These are phyloP conservation scores for Yarrowia sp. DNA, from an alignment of 805 yeast species.

Conservation along the genomic window DNA sequence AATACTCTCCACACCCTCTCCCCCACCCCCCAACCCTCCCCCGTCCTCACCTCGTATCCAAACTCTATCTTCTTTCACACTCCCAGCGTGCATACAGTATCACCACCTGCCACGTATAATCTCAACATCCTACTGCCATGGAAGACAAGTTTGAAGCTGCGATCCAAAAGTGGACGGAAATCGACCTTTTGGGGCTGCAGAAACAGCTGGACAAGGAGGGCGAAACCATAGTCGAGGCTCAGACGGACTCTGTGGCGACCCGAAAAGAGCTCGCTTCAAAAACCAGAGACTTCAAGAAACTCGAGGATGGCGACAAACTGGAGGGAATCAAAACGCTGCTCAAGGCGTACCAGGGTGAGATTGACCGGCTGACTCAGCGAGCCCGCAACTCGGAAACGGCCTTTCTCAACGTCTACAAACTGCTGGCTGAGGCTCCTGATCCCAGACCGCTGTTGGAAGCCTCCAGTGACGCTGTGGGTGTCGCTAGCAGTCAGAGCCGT, in stretches of 20 bases:
- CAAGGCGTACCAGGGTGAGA: constrained; percentile 82
- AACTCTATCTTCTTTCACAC: neutral
- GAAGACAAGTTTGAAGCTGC: constrained; percentile 59
- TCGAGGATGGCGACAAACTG: constrained; percentile 67
- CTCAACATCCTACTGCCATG: neutral
- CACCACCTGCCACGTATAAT: constrained; percentile 23
- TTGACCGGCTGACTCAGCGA: constrained; percentile 80
- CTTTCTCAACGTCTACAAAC: constrained; percentile 75
- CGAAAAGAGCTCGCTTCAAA: constrained; percentile 79
- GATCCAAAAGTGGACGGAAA: constrained; percentile 74
- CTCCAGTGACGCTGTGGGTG: constrained; percentile 67
- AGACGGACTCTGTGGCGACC: constrained; percentile 67
- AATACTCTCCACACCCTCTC: too few species aligned
- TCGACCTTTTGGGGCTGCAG: constrained; percentile 75
- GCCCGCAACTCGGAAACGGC: constrained; percentile 75
- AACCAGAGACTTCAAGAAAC: constrained; percentile 85
- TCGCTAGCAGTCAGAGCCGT: constrained; percentile 59
- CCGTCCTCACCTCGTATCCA: constrained; percentile 1
- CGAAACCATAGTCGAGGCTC: constrained; percentile 71
- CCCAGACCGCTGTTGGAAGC: constrained; percentile 81
- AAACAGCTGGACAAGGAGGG: constrained; percentile 76
- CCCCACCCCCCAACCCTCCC: neutral
- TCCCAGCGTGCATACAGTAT: constrained; percentile 1
- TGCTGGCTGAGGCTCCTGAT: constrained; percentile 89
- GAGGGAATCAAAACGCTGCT: constrained; percentile 69